Evolutionary conservation across 306 rosid species (phyloP).

Genomic region (Nissolia schottii): DNA sequence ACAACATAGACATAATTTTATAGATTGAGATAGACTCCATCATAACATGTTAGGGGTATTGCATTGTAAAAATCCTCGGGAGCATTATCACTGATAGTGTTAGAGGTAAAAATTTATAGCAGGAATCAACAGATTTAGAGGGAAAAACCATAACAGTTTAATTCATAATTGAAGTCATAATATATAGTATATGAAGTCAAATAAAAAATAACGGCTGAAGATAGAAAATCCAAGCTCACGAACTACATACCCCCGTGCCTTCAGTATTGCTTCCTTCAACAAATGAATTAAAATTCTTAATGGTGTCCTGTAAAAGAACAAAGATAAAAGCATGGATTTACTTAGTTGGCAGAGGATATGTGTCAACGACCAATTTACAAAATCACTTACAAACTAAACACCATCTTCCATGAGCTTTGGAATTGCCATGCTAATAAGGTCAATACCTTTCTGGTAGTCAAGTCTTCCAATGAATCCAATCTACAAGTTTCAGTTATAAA

Average conservation of each 20-base stretch:
- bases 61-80: neutral
- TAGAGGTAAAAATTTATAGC: neutral
- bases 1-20: neutral
- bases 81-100: neutral
- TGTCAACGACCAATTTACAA: slow-evolving; percentile 9
- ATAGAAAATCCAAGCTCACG: neutral
- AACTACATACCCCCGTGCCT: slow-evolving; percentile 72
- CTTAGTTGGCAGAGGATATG: neutral
- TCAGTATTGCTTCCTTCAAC: slow-evolving; percentile 45
- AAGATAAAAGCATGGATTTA: slow-evolving; percentile 8
- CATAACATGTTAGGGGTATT: slow-evolving; percentile 2
- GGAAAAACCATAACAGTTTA: neutral
- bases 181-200: neutral
- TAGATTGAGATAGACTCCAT: neutral
- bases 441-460: slow-evolving; percentile 90
- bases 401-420: slow-evolving; percentile 73
- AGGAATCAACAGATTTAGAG: neutral
- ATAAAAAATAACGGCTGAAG: neutral
- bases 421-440: slow-evolving; percentile 53
- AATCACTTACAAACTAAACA: slow-evolving; percentile 75
- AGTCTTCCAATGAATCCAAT: slow-evolving; percentile 87
- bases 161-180: neutral
- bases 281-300: slow-evolving; percentile 59
- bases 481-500: slow-evolving; percentile 39
- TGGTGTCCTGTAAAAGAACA: slow-evolving; percentile 64